Evolutionary conservation across 2,329 filamentous ascomycete species (phyloP).

Genomic region (Diaporthe nobilis): DNA sequence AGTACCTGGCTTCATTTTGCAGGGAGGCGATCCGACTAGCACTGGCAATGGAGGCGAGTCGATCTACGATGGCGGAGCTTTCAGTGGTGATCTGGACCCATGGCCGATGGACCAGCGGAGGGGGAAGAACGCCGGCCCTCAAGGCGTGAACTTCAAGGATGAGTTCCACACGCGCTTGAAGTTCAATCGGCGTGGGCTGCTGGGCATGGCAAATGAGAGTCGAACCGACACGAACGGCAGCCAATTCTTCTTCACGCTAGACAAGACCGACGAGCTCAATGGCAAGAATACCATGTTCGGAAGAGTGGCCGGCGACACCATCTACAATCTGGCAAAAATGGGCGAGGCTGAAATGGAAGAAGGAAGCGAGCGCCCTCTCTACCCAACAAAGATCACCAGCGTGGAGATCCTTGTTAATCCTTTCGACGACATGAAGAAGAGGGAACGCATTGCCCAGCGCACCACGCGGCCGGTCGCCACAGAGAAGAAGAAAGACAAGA

Average conservation of each 20-base stretch:
- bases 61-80: conserved; percentile 89
- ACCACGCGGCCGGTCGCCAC: conserved; percentile 59
- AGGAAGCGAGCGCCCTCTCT: conserved; percentile 85
- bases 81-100: conserved; percentile 79
- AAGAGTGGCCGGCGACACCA: conserved; percentile 90
- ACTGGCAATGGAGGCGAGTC: conserved; percentile 93
- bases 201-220: conserved; percentile 97
- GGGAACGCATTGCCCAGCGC: conserved; percentile 69
- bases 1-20: conserved; percentile 91
- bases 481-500: conserved; percentile 72
- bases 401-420: conserved; percentile 86
- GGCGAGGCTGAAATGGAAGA: conserved; percentile 87
- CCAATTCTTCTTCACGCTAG: conserved; percentile 97
- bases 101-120: conserved; percentile 77
- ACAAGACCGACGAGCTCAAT: conserved; percentile 85
- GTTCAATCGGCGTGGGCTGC: conserved; percentile 89
- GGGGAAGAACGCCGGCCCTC: conserved; percentile 72
- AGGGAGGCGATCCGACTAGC: conserved; percentile 94
- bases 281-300: conserved; percentile 96
- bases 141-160: conserved; percentile 78
- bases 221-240: conserved; percentile 86
- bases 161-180: conserved; percentile 94
- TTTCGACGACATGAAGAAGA: conserved; percentile 84
- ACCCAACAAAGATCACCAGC: conserved; percentile 83
- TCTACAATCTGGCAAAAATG: conserved; percentile 96